These are phyloP conservation scores for Ascochyta pisi DNA, from an alignment of 2,329 filamentous ascomycete genomes.

Conservation along the genomic window DNA sequence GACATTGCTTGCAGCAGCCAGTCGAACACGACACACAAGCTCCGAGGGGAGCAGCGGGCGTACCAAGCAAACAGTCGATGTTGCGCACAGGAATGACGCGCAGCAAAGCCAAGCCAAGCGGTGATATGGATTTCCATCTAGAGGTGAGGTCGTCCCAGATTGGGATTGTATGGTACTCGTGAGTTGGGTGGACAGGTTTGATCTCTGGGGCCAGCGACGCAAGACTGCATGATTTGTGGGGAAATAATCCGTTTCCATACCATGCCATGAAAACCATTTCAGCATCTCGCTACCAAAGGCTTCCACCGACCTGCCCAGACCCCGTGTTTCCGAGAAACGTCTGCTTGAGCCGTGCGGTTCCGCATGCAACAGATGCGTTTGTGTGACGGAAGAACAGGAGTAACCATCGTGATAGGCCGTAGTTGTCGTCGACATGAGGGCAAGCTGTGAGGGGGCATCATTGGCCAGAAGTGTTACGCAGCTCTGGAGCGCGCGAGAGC, in stretches of 20 bases:
- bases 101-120: background rate
- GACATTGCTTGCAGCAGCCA: slow-evolving; percentile 1
- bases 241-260: background rate
- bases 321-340: slow-evolving; percentile 4
- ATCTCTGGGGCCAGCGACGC: background rate
- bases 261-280: background rate
- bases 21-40: slow-evolving; percentile 1
- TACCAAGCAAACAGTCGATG: slow-evolving; percentile 3
- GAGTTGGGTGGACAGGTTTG: background rate
- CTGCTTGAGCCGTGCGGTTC: slow-evolving; percentile 9
- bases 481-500: slow-evolving; percentile 7
- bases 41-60: slow-evolving; percentile 1
- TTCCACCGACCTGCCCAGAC: background rate
- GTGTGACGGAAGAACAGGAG: slow-evolving; percentile 9
- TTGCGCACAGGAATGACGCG: slow-evolving; percentile 10
- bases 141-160: slow-evolving; percentile 3
- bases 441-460: slow-evolving; percentile 1
- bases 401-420: slow-evolving; percentile 7
- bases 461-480: slow-evolving; percentile 16
- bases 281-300: background rate
- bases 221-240: background rate
- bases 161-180: slow-evolving; percentile 4
- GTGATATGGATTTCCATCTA: background rate
- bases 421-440: slow-evolving; percentile 12
- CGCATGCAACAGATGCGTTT: slow-evolving; percentile 9